phyloP scores from a whole-genome alignment of 176 grass and related monocot species.

The Juncus effusus region DNA sequence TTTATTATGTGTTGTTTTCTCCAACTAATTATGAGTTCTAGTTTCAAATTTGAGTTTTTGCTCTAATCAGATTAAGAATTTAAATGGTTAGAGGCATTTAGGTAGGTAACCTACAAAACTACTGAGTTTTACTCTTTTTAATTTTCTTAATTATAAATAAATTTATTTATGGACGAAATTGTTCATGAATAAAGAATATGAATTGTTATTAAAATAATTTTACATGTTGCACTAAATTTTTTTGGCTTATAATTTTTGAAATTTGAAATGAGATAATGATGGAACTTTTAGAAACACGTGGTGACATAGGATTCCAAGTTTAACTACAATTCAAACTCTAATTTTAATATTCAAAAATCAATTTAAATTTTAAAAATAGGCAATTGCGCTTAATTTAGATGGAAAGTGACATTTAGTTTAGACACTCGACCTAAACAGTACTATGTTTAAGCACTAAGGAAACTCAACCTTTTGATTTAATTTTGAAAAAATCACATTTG shows the following conservation, averaged over 20 bases:
- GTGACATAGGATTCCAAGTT: neutral
- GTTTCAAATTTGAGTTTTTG: constrained; percentile 14
- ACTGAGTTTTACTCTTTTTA: constrained; percentile 12
- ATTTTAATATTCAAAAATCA: constrained; percentile 9
- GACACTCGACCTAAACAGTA: constrained; percentile 7
- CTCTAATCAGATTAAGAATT: constrained; percentile 24
- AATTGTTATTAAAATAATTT: too few relatives aligned
- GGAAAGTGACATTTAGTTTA: constrained; percentile 17
- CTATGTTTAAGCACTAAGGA: constrained; percentile 30
- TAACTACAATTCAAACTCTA: neutral
- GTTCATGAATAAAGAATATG: too few relatives aligned
- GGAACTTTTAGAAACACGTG: too few relatives aligned
- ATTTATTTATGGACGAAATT: too few relatives aligned
- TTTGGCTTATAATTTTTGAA: too few relatives aligned
- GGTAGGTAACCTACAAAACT: constrained; percentile 21
- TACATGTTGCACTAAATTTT: too few relatives aligned
- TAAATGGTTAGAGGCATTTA: constrained; percentile 2
- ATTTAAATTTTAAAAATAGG: constrained; percentile 4
- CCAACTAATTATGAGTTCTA: neutral
- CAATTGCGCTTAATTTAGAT: constrained; percentile 24
- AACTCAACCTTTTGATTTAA: constrained; percentile 19
- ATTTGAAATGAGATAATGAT: too few relatives aligned
- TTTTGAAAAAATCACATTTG: neutral
- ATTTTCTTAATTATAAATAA: neutral
- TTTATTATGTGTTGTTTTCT: too few relatives aligned